These are phyloP conservation scores for Phytophthora quininea DNA, from an alignment of 352 stramenopile species.

Conservation along the genomic window DNA sequence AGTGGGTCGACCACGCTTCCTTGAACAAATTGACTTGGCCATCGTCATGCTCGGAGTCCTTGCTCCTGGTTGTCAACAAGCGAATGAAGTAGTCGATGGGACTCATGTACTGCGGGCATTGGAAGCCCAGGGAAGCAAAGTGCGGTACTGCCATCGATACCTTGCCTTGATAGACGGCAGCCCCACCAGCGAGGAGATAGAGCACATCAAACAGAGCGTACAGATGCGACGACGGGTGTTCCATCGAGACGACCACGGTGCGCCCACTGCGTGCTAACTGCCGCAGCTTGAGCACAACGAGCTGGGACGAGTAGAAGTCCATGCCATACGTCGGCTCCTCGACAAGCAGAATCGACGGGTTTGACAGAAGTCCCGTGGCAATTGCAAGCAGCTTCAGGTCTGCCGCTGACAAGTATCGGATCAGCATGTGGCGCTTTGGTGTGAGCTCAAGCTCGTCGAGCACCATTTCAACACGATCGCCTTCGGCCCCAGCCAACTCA, in stretches of 20 bases:
- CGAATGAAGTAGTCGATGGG: constrained; percentile 74
- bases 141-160: constrained; percentile 54
- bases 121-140: constrained; percentile 56
- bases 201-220: constrained; percentile 64
- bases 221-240: constrained; percentile 76
- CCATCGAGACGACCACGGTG: constrained; percentile 91
- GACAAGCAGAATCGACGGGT: constrained; percentile 83
- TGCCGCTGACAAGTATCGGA: constrained; percentile 30
- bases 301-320: constrained; percentile 65
- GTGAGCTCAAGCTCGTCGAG: constrained; percentile 39
- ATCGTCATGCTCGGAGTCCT: constrained; percentile 32
- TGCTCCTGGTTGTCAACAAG: constrained; percentile 46
- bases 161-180: constrained; percentile 63
- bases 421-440: constrained; percentile 32
- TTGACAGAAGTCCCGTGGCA: constrained; percentile 78
- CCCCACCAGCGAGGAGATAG: constrained; percentile 58
- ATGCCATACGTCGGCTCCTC: constrained; percentile 84
- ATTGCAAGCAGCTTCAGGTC: constrained; percentile 87
- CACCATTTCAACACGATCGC: constrained; percentile 30
- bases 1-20: constrained; percentile 42
- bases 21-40: constrained; percentile 44
- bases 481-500: no score
- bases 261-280: constrained; percentile 81
- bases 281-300: constrained; percentile 55
- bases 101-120: constrained; percentile 63